These are phyloP conservation scores for Austroboletus sp. DNA, from an alignment of 1,284 basidiomycete species.

Conservation along the genomic window DNA sequence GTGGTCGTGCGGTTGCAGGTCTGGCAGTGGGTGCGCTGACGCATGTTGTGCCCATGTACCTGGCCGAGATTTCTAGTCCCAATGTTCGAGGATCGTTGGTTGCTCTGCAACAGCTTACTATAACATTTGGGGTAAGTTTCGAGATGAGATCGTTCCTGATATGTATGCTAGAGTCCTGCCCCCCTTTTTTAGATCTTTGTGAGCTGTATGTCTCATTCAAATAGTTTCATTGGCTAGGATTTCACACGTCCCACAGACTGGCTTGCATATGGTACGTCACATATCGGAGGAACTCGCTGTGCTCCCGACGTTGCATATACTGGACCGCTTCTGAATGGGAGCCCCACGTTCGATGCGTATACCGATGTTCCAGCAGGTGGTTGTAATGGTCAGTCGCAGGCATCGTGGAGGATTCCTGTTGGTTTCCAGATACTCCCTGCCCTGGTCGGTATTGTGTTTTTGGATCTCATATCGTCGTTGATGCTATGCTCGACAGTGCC, in stretches of 20 bases:
- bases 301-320: conserved; percentile 30
- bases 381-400: conserved; percentile 29
- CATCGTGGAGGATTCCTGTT: conserved; percentile 30
- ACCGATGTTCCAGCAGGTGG: conserved; percentile 30
- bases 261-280: conserved; percentile 32
- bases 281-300: conserved; percentile 32
- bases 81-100: conserved; percentile 34
- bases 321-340: conserved; percentile 32
- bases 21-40: conserved; percentile 31
- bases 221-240: background rate
- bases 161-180: background rate
- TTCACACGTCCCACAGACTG: conserved; percentile 20
- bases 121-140: conserved; percentile 31
- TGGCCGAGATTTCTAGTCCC: conserved; percentile 33
- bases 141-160: background rate
- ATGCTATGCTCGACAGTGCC: conserved; percentile 17
- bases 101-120: conserved; percentile 30
- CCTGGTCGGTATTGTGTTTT: conserved; percentile 16
- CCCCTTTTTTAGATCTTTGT: conserved; percentile 23
- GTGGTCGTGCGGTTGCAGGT: conserved; percentile 30
- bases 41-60: conserved; percentile 34
- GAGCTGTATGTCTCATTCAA: conserved; percentile 23
- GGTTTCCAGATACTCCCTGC: conserved; percentile 31
- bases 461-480: background rate
- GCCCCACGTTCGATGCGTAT: conserved; percentile 27